Evolutionary conservation across 495 filamentous ascomycete species (phyloP).

Genomic region (Penicillium angulare): DNA sequence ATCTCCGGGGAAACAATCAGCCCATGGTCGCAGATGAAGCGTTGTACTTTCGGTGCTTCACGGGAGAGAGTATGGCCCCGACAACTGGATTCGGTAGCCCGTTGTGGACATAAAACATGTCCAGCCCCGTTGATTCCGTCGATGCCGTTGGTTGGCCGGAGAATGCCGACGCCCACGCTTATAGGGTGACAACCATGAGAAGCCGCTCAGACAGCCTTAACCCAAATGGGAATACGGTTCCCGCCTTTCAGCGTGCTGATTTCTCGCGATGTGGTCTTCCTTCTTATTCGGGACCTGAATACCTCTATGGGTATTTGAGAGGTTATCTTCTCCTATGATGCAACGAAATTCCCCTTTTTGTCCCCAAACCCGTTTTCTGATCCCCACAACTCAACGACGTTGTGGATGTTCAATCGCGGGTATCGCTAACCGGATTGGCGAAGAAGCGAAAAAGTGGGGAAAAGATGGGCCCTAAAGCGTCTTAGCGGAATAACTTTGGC

Average conservation of each 20-base stretch:
- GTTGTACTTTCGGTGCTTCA: too few relatives aligned
- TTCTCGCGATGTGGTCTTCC: neutral
- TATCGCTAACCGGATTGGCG: neutral
- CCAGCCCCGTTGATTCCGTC: too few relatives aligned
- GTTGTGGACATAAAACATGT: slow-evolving; percentile 5
- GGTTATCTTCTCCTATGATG: neutral
- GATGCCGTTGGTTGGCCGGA: neutral
- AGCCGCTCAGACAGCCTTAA: neutral
- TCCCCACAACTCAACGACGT: neutral
- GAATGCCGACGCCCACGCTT: neutral
- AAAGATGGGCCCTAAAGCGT: neutral
- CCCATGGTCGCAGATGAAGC: too few relatives aligned
- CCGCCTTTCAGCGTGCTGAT: too few relatives aligned
- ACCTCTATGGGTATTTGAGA: neutral
- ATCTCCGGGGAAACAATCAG: too few relatives aligned
- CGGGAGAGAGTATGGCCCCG: slow-evolving; percentile 6
- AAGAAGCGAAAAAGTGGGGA: neutral
- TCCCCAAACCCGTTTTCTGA: neutral
- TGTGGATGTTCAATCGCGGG: neutral
- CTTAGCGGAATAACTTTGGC: neutral
- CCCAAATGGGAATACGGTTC: neutral
- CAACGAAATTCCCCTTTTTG: neutral
- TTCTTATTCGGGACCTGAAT: neutral
- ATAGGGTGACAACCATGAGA: neutral
- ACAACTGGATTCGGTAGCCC: slow-evolving; percentile 6